Base-by-base conservation (phyloP, 352 stramenopile species). In the Labyrinthula sp. region DNA sequence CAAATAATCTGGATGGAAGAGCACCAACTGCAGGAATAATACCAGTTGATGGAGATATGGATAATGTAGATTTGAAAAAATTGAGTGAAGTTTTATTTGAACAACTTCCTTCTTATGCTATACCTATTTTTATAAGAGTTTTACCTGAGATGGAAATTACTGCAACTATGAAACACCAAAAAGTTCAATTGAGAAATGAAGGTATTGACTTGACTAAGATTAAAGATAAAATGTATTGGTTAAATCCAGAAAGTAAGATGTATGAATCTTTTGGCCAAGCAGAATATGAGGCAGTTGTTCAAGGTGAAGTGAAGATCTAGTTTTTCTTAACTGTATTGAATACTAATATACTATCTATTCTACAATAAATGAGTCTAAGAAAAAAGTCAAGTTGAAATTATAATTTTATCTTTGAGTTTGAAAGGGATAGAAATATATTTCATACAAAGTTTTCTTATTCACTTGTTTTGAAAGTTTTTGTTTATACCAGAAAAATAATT, bases 121-220 rank as follows among this genome's bases (percentile, higher is more conserved):
- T 79, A 50, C 77, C 77, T 21, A 46, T 83, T 1, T 88, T 89
- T 39, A 37, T 89, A 20, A 64, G 76, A 15, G 63, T 84, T 24
- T 47, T 80, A 22, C 46, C 60, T 0, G 54, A 67, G 17, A 77
- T 81, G 56, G 66, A 67, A 23, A 67, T 84, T 38, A 89, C 77
- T 0, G 71, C 72, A 0, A 89, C 77, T 22, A 80, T 89, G 66
- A 89, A 89, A 59, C 74, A 86, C 24, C 68, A 85, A 48, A 89
- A 87, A 60, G 72, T 73, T 2, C 78, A 80, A 49, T 63, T 89
- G 3, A 64, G 72, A 10, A 76, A 71, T 29, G 58, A 84, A 24
- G 75, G 72, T 23, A 71, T 78, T 23, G 69, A 81, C 25, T 63
- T 72, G n/a, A 63, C 61, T 4, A 39, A 63, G 17, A 57, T 82